These are phyloP conservation scores for Ochetophila trinervis DNA, from an alignment of 306 rosid species.

Conservation along the genomic window DNA sequence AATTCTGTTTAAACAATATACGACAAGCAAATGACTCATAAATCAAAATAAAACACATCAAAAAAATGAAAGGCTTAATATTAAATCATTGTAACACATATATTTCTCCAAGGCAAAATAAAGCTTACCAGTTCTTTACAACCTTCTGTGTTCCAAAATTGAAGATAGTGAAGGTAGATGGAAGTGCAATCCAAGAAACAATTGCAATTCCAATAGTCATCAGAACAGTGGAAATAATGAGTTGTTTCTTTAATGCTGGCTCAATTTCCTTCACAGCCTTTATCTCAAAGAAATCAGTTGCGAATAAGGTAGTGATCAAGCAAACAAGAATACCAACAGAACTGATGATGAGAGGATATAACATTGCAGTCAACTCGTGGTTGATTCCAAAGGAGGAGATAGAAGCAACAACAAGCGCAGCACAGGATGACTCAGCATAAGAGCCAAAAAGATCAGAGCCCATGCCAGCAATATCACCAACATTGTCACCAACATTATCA, in stretches of 20 bases:
- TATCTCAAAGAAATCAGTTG: conserved; percentile 94
- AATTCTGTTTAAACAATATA: background rate
- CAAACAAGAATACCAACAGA: conserved; percentile 85
- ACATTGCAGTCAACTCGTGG: conserved; percentile 81
- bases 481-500: conserved; percentile 95
- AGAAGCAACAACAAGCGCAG: conserved; percentile 97
- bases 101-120: background rate
- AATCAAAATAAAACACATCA: background rate
- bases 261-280: conserved; percentile 92
- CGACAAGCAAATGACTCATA: too few relatives aligned
- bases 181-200: conserved; percentile 77
- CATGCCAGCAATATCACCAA: conserved; percentile 99
- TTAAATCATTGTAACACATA: background rate
- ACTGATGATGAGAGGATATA: conserved; percentile 82
- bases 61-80: background rate
- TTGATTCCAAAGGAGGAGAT: conserved; percentile 91
- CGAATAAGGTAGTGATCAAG: conserved; percentile 84
- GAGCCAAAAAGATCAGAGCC: conserved; percentile 98
- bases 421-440: conserved; percentile 97
- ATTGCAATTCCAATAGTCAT: conserved; percentile 82
- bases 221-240: conserved; percentile 69
- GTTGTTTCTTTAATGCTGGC: conserved; percentile 87
- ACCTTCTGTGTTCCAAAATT: conserved; percentile 79
- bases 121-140: conserved; percentile 69
- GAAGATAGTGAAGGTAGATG: conserved; percentile 80